Base-by-base conservation (phyloP, 2,329 filamentous ascomycete genomes). In the Sclerotinia glacialis region DNA sequence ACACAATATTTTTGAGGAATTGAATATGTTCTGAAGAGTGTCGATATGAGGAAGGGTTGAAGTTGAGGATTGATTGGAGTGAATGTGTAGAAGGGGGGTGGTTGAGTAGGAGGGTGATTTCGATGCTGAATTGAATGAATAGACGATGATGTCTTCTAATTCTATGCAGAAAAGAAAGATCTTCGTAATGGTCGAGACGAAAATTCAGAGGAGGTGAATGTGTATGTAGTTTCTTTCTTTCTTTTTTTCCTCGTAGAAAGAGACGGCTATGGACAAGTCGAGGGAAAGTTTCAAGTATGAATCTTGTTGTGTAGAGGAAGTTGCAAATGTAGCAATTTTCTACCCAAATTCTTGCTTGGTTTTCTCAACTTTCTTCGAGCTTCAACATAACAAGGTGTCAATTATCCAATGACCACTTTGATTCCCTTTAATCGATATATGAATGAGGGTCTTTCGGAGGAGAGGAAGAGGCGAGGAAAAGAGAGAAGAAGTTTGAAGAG, bases 191-290 rank as follows among this genome's bases (percentile, higher is more conserved):
- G 34, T 66, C 42, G 62, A 52, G 58, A 65, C 26, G 55, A 53
- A 44, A 44, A 42, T 6, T 49, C 26, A 50, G 62, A 44, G 54
- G 16, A 53, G 47, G 47, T 44, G 50, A 56, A 63, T 42, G 26
- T 26, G 49, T 44, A 9, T 66, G 60, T 62, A 54, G 34, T 54
- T 52, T 66, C 49, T 67, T 66, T 66, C 68, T 58, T 67, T 68
- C 42, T 67, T 66, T 68, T 42, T 67, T 58, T 37, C 62, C 69
- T 67, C 23, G 59, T 44, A 50, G 67, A 66, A 69, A 67, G 50
- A 71, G 71, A 73, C 70, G 72, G 71, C 69, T 71, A 73, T 70
- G 70, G 70, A 71, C 69, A 67, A 67, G 71, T 69, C 70, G 69
- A 71, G 65, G 66, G 65, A 62, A 65, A 62, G 70, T 49, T 44